These are phyloP conservation scores for Psidium guajava DNA, from an alignment of 345 rosid species.

Conservation along the genomic window DNA sequence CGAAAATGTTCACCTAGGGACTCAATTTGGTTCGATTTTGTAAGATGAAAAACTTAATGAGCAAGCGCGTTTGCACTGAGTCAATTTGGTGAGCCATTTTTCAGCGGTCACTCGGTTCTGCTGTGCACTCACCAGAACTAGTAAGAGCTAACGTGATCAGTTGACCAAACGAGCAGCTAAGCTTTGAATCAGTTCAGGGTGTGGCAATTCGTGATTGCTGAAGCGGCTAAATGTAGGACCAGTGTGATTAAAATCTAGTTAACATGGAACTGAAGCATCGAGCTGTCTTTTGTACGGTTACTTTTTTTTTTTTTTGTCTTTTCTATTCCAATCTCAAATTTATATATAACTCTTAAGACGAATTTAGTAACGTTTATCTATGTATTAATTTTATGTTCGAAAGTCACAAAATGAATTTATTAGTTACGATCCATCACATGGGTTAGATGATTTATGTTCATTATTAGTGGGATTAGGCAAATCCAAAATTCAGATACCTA, in stretches of 20 bases:
- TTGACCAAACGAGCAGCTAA: neutral
- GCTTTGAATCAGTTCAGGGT: neutral
- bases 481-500: neutral
- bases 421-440: no score
- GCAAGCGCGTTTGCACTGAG: neutral
- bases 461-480: neutral
- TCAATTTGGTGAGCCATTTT: neutral
- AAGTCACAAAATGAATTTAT: no score
- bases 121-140: neutral
- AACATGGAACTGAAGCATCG: neutral
- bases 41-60: neutral
- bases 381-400: no score
- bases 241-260: neutral
- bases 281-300: neutral
- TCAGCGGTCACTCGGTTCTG: neutral
- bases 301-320: neutral
- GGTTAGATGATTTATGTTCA: neutral
- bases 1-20: neutral
- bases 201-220: neutral
- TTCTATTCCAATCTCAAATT: neutral
- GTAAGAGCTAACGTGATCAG: neutral
- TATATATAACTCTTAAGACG: neutral
- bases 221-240: neutral
- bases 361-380: neutral
- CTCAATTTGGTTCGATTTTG: neutral